Percentiles rank a stretch among this genome's conserved stretches.
Conservation (phyloP, 75 land plant genomes). For the Sequoia sempervirens region DNA sequence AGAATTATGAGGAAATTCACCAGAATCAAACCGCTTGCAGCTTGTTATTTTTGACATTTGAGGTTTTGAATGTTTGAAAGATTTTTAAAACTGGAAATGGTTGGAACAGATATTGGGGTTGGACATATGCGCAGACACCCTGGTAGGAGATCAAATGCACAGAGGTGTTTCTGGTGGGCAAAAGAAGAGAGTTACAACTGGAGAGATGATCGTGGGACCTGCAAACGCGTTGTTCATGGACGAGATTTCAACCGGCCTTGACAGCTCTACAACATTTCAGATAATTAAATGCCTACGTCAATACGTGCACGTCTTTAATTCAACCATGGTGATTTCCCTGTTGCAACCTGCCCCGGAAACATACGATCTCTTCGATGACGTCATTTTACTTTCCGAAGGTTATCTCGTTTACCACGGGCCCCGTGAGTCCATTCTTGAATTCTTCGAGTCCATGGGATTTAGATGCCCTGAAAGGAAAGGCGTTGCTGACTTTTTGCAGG, state of each 20-base stretch:
- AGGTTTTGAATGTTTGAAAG: neutral
- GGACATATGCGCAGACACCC: conserved; percentile 11
- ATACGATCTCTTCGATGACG: too few relatives aligned
- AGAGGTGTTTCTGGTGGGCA: conserved; percentile 11
- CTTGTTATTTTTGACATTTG: neutral
- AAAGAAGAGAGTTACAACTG: neutral
- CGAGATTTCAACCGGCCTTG: conserved; percentile 57
- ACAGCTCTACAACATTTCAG: too few relatives aligned
- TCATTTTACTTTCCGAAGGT: conserved; percentile 3
- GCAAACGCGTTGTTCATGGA: conserved; percentile 72
- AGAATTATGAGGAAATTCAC: too few relatives aligned
- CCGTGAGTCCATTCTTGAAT: conserved; percentile 52
- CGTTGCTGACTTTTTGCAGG: conserved; percentile 73
- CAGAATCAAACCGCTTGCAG: neutral
- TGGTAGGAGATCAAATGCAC: conserved; percentile 4
- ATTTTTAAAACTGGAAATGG: neutral
- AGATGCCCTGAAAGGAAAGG: conserved; percentile 72
- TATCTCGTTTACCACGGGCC: conserved; percentile 81
- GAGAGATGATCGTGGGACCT: conserved; percentile 63
- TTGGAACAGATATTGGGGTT: conserved; percentile 10
- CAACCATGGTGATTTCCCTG: too few relatives aligned
- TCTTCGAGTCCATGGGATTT: conserved; percentile 83
- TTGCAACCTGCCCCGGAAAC: too few relatives aligned
- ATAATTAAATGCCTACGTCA: too few relatives aligned
- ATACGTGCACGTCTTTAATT: too few relatives aligned